Conservation (phyloP, 495 filamentous ascomycete genomes). For the Xylaria bambusicola region DNA sequence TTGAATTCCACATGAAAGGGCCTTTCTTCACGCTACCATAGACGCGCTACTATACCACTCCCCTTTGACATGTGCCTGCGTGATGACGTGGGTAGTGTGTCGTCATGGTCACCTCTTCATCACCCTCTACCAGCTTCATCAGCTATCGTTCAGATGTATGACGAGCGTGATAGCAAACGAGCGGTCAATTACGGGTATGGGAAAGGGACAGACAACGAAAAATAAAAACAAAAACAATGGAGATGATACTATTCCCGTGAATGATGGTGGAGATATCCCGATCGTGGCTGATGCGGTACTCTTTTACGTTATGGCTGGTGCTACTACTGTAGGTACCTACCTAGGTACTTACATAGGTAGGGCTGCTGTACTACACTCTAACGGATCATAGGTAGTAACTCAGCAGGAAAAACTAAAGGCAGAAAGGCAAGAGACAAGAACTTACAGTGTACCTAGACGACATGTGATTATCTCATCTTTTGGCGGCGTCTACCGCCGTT, state of each 20-base stretch:
- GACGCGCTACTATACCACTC: neutral
- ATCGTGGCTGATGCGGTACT: too few species aligned
- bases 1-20: too few species aligned
- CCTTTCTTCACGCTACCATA: too few species aligned
- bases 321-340: too few species aligned
- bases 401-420: too few species aligned
- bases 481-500: slow-evolving; percentile 8
- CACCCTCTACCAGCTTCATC: neutral
- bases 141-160: neutral
- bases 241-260: too few species aligned
- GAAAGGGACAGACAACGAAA: too few species aligned
- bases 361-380: too few species aligned
- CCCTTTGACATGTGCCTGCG: slow-evolving; percentile 8
- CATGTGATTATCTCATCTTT: neutral
- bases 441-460: neutral
- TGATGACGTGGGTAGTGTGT: slow-evolving; percentile 7
- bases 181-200: neutral
- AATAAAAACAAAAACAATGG: too few species aligned
- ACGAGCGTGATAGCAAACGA: neutral
- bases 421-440: neutral
- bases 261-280: too few species aligned
- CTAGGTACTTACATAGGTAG: too few species aligned
- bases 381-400: neutral
- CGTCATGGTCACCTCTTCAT: neutral
- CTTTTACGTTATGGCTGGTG: too few species aligned